Evolutionary conservation across 768 basidiomycete species (phyloP), one percentile per base, ranked within the genome.

Genomic region (Lentinula lateritia): DNA sequence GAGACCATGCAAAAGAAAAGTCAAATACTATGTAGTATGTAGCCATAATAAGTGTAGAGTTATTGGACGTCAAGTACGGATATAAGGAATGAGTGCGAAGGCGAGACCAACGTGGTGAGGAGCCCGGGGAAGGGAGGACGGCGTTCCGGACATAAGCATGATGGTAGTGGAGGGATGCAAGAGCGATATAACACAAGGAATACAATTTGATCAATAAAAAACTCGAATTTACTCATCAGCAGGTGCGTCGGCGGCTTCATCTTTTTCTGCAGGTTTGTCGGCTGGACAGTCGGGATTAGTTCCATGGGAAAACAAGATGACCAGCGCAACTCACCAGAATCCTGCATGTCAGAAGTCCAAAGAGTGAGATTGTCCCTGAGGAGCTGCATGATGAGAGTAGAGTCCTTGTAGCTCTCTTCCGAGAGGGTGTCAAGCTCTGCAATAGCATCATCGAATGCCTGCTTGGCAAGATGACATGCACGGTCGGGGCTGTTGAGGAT

Each of bases 321-420:
- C 3, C 18, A 42, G 15, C 5, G 0, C 39, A 3, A 84, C 88
- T 60, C 62, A 90, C 90, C 90, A 73, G 88, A 83, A 63, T 95
- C 94, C 75, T 95, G 92, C 92, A 97, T 95, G 75, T 97, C 95
- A 50, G 93, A 95, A 62, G 95, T 97, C 95, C 95, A 98, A 70
- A 98, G 85, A 53, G 95, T 97, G 48, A 98, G 80, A 86, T 98
- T 98, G 76, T 98, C 95, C 71, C 95, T 88, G 73, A 98, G 86
- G 65, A 98, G 80, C 77, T 98, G 96, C 90, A 93, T 91, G 77
- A 96, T 96, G 67, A 98, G 81, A 43, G 96, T 98, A 62, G 94
- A 97, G 77, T 98, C 95, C 83, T 98, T 97, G 90, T 98, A 98
- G 76, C 89, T 91, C 83, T 98, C 95, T 80, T 98, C 96, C 69